These are phyloP conservation scores for Populus tomentosa DNA, from an alignment of 441 rosid genomes.

Conservation along the genomic window DNA sequence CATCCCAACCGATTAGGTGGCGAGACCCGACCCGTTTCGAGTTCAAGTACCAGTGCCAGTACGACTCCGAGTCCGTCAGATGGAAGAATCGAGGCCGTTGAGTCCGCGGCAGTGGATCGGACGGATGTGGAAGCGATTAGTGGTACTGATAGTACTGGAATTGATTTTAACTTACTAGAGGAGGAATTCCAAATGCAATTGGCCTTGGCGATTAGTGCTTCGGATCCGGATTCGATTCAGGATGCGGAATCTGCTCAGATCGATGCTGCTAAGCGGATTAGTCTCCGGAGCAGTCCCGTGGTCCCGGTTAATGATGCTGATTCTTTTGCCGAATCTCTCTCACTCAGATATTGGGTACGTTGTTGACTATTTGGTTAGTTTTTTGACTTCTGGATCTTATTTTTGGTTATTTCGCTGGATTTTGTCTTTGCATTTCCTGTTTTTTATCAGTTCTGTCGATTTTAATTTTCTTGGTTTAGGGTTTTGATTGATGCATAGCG, in stretches of 20 bases:
- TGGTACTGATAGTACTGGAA: neutral
- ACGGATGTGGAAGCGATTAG: constrained; percentile 16
- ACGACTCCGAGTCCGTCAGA: constrained; percentile 38
- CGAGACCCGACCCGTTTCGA: constrained; percentile 40
- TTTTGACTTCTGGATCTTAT: constrained; percentile 9
- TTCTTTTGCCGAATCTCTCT: constrained; percentile 55
- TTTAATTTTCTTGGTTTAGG: neutral
- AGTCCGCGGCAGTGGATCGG: constrained; percentile 47
- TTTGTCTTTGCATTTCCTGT: constrained; percentile 7
- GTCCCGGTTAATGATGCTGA: constrained; percentile 47
- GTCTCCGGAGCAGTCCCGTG: constrained; percentile 58
- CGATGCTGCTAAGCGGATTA: constrained; percentile 92
- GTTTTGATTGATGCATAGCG: neutral
- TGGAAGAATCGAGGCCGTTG: constrained; percentile 47
- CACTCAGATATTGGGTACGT: constrained; percentile 86
- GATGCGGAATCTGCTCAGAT: constrained; percentile 91
- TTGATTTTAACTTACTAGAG: constrained; percentile 70
- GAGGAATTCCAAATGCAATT: constrained; percentile 94
- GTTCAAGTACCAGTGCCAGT: constrained; percentile 37
- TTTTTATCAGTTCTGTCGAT: neutral
- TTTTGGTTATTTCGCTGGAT: neutral
- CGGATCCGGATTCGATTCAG: constrained; percentile 59
- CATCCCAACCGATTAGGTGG: constrained; percentile 31
- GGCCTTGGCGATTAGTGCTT: constrained; percentile 90
- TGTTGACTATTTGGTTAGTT: neutral